Base-by-base conservation (phyloP, 2,329 filamentous ascomycete species). In the Cercospora sp. region DNA sequence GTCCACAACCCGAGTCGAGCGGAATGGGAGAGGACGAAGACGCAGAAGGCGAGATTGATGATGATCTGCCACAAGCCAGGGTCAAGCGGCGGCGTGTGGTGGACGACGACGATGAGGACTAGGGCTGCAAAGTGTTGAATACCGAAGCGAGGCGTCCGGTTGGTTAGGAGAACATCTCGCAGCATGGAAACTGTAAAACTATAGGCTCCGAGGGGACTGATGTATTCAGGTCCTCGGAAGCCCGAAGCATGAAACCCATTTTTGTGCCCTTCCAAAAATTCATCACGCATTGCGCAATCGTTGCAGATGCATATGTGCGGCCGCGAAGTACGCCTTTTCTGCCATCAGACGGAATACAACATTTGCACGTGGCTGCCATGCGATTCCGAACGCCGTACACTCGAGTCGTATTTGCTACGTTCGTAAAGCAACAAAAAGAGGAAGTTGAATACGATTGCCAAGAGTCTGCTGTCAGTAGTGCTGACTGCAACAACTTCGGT, bases 61-160 rank as follows among this genome's bases (percentile, higher is more conserved):
- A 74, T 55, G 78, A 79, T 66, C 70, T 74, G 60, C 73, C 73
- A 36, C 72, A 74, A 57, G 71, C 72, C 26, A 73, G 76, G 65
- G 79, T 78, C 73, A 82, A 82, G 77, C 78, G 81, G 72, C 78
- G 81, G 66, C 79, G 82, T 57, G 79, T 83, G 3, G 75, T 80
- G 31, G 81, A 81, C 59, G 82, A 84, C 13, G 83, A 84, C 53
- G 82, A 84, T 53, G 82, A 84, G 51, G 81, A 84, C 30, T 80
- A 83, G 63, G 7, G n/a, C 16, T 28, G n/a, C 57, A 20, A 18
- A 42, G 20, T 36, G 36, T 42, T 36, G 57, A 6, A 36, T 36
- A 60, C 57, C 57, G 23, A 23, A 28, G 57, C 55, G 36, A 33
- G 20, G 57, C 36, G 57, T 36, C 30, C 36, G 57, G 30, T 36